These are phyloP conservation scores for Xylariaceae sp. DNA, from an alignment of 2,329 filamentous ascomycete species.

Conservation along the genomic window DNA sequence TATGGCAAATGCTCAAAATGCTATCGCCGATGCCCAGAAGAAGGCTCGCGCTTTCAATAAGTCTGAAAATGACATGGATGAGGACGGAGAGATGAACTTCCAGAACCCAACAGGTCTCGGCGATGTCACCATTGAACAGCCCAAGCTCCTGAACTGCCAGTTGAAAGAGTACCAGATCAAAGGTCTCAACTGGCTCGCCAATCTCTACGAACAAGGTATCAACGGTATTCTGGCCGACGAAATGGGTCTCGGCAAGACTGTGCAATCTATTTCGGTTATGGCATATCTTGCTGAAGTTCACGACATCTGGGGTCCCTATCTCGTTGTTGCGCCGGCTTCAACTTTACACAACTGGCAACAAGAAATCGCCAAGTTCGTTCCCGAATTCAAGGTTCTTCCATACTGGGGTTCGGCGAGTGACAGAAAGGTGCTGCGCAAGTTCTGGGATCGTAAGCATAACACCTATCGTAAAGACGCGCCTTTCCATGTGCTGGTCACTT, in stretches of 20 bases:
- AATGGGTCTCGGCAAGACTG: constrained; percentile 99
- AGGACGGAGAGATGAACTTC: constrained; percentile 98
- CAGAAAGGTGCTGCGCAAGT: constrained; percentile 93
- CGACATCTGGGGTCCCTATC: constrained; percentile 96
- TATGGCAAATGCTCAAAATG: constrained; percentile 92
- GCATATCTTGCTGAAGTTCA: constrained; percentile 95
- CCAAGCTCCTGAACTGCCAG: constrained; percentile 86
- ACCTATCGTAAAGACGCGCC: constrained; percentile 90
- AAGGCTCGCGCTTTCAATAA: constrained; percentile 93
- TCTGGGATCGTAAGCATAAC: constrained; percentile 97
- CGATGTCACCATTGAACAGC: constrained; percentile 90
- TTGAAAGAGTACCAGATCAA: constrained; percentile 99
- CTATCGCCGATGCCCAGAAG: constrained; percentile 89
- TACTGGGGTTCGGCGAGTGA: constrained; percentile 97
- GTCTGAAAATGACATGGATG: constrained; percentile 65
- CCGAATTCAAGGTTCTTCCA: constrained; percentile 87
- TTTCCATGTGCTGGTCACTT: constrained; percentile 95
- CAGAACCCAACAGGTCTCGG: constrained; percentile 95
- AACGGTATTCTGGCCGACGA: constrained; percentile 98
- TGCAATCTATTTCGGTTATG: constrained; percentile 99
- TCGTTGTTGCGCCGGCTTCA: constrained; percentile 93
- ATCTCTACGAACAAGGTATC: constrained; percentile 98
- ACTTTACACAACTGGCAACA: constrained; percentile 99
- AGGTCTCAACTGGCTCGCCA: constrained; percentile 98
- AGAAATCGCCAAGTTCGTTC: constrained; percentile 93